A percentile compares a stretch with the other conserved stretches of the same genome.
These are phyloP conservation scores for Proliferodiscus dingleyae DNA, from an alignment of 2,329 filamentous ascomycete genomes.

Conservation along the genomic window DNA sequence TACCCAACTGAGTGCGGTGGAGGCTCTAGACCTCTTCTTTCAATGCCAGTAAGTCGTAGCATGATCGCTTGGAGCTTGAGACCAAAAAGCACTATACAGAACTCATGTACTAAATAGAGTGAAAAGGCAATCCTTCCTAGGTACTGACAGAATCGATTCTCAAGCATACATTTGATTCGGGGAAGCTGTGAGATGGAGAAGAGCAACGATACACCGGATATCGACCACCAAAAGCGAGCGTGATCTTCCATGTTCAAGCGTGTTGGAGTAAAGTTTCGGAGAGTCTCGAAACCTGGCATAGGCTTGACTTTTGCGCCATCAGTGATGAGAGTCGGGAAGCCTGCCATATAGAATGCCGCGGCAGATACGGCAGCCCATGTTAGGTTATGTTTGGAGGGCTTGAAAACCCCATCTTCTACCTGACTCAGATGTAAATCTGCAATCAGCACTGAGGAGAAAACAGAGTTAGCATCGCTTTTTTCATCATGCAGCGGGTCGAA, in stretches of 20 bases:
- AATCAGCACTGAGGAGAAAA: constrained; percentile 8
- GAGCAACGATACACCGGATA: constrained; percentile 19
- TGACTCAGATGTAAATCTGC: constrained; percentile 22
- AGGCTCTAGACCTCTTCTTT: too few relatives aligned
- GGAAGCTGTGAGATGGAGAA: constrained; percentile 31
- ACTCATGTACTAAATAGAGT: constrained; percentile 45
- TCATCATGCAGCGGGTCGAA: background rate
- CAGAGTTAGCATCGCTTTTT: too few relatives aligned
- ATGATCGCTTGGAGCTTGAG: constrained; percentile 17
- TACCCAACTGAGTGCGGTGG: constrained; percentile 10
- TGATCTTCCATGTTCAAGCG: constrained; percentile 18
- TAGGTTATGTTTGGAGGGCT: constrained; percentile 1
- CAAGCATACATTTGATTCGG: constrained; percentile 39
- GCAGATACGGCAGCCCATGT: constrained; percentile 13
- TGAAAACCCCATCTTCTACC: constrained; percentile 6
- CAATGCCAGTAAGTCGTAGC: constrained; percentile 8
- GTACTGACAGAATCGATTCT: constrained; percentile 47
- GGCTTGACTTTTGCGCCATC: constrained; percentile 14
- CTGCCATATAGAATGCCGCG: constrained; percentile 21
- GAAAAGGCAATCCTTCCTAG: constrained; percentile 52
- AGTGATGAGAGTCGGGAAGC: constrained; percentile 16
- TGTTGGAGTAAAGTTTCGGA: constrained; percentile 16
- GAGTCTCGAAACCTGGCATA: constrained; percentile 21
- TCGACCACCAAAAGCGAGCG: constrained; percentile 22
- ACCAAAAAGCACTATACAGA: constrained; percentile 28